A percentile compares a stretch with the other conserved stretches of the same genome.
phyloP scores from a whole-genome alignment of 257 asterid species.

The Solanum piurae region DNA sequence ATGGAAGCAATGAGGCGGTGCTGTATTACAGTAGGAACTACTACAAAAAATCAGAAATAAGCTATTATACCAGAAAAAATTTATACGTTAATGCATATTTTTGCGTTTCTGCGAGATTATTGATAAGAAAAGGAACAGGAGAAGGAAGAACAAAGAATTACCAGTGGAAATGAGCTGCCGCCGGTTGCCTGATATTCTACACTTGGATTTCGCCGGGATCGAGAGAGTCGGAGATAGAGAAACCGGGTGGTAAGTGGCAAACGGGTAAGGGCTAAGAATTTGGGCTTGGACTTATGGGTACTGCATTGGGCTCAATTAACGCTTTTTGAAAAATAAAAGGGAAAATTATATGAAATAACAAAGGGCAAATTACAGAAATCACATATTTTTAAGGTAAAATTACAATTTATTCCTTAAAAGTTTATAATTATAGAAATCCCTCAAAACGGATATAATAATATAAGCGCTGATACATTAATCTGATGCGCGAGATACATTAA shows the following conservation, averaged over 20 bases:
- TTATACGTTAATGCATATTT: not conserved
- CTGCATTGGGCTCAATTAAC: not conserved
- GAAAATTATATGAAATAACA: too few species aligned
- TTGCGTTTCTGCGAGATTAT: not conserved
- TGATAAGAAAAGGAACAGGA: not conserved
- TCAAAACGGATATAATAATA: too few species aligned
- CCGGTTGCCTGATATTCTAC: slow-evolving; percentile 27
- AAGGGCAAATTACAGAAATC: too few species aligned
- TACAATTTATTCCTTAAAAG: too few species aligned
- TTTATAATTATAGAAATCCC: too few species aligned
- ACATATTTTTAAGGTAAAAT: too few species aligned
- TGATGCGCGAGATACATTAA: too few species aligned
- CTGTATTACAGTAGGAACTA: not conserved
- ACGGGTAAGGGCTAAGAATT: not conserved
- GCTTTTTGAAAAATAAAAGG: too few species aligned
- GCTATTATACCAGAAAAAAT: not conserved
- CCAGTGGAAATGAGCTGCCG: slow-evolving; percentile 26
- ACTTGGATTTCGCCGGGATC: not conserved
- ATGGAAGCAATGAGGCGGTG: not conserved
- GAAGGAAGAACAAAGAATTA: not conserved
- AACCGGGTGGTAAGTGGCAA: not conserved
- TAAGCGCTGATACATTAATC: too few species aligned
- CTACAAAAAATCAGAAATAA: not conserved
- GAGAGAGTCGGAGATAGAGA: not conserved
- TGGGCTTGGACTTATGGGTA: not conserved